Conservation (phyloP, 345 rosid species). For the Rhodamnia rubescens region DNA sequence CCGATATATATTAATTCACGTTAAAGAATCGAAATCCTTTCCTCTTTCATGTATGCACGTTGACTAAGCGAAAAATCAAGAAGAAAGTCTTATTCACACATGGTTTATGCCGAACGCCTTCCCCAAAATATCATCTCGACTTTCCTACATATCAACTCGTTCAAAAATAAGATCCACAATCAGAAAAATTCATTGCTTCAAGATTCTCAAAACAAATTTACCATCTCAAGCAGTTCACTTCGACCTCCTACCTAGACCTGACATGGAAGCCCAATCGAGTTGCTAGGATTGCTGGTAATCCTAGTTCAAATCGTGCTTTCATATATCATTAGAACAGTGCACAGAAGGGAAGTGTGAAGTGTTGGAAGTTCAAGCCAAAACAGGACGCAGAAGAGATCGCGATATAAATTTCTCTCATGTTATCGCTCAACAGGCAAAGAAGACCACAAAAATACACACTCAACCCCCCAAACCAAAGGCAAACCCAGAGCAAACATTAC, state of each 20-base stretch:
- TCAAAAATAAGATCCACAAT: neutral
- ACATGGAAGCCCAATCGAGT: neutral
- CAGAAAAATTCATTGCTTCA: neutral
- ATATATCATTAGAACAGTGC: neutral
- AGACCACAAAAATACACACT: neutral
- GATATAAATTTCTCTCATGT: neutral
- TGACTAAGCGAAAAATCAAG: neutral
- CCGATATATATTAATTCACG: too few species aligned
- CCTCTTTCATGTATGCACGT: neutral
- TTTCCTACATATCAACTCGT: neutral
- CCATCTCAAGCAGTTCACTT: neutral
- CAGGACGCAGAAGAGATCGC: neutral
- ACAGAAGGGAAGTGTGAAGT: neutral
- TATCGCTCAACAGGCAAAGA: neutral
- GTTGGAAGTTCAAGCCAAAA: neutral
- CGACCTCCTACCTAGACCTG: neutral
- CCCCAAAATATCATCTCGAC: neutral
- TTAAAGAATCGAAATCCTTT: neutral
- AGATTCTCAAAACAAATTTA: neutral
- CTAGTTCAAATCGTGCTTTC: neutral
- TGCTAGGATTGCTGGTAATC: neutral
- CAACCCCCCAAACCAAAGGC: constrained; percentile 2
- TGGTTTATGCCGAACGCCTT: neutral
- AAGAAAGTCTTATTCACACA: neutral
- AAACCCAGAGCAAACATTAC: neutral